Evolutionary conservation across 1,139 yeast species (phyloP), one percentile per base, ranked within the genome.

Genomic region (Arxiozyma heterogenica): DNA sequence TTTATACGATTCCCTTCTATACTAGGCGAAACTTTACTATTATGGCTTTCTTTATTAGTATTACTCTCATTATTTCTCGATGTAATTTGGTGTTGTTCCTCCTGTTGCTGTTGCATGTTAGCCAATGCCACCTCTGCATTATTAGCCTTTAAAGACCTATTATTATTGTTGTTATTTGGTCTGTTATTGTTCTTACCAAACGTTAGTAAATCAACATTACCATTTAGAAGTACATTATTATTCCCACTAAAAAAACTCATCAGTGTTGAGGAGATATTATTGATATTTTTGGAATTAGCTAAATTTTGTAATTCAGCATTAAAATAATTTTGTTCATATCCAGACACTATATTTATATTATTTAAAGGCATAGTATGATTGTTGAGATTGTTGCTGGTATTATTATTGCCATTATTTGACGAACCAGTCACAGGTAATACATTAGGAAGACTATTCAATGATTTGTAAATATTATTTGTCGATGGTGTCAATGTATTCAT

Each of bases 41-140:
- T 47, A 4, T 46, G 45, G n/a, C 42, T 42, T 20, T 49, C 54
- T 30, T 45, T 53, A 22, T 54, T 52, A 8, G 47, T 51, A 20
- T 45, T 39, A 41, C 21, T 52, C 38, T 7, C 27, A 23, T 46
- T 41, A 30, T 45, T 52, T 20, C 47, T 47, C n/a, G 43, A n/a
- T 25, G 54, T 55, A 15, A 56, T 41, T 15, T 51, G 47, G 15
- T 50, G 51, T 42, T 48, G 51, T 48, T 51, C 54, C 49, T 62
- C 62, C 30, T 63, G 64, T 52, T 61, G 64, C 47, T 63, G 60
- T 53, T 63, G 67, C 64, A 64, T 61, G 27, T 58, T 59, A 11
- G 66, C 65, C 27, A 64, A 46, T 1, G 65, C 63, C 44, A 59
- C 59, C 47, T 55, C 57, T 6, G 59, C 59, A 44, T 50, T 55